Evolutionary conservation across 192 early-diverging fungal species (phyloP).

Genomic region (Dimargaris cristalligena): DNA sequence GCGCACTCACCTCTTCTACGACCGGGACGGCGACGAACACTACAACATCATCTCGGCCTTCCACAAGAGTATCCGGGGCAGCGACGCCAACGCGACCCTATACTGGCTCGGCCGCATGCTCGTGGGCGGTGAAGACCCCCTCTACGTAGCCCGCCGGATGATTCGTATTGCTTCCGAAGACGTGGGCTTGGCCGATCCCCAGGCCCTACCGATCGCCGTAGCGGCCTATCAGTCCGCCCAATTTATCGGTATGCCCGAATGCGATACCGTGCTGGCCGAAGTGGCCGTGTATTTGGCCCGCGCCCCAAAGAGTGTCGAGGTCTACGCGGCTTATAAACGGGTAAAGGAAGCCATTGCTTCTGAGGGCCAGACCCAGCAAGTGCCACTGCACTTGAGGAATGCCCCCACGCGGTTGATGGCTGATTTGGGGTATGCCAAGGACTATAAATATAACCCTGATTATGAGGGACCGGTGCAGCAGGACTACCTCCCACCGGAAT

Average conservation of each 20-base stretch:
- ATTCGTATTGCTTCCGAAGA: slow-evolving; percentile 76
- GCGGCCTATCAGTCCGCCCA: slow-evolving; percentile 70
- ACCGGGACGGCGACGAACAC: slow-evolving; percentile 72
- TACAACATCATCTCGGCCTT: slow-evolving; percentile 80
- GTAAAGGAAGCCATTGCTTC: slow-evolving; percentile 43
- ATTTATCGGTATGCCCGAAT: slow-evolving; percentile 84
- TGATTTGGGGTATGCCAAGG: slow-evolving; percentile 59
- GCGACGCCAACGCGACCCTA: slow-evolving; percentile 56
- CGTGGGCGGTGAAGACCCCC: slow-evolving; percentile 73
- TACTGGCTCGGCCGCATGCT: slow-evolving; percentile 90
- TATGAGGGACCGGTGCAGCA: slow-evolving; percentile 55
- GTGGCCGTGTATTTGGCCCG: slow-evolving; percentile 60
- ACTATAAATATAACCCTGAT: slow-evolving; percentile 74
- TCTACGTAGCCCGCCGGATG: slow-evolving; percentile 68
- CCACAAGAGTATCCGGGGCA: slow-evolving; percentile 79
- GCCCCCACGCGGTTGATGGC: slow-evolving; percentile 69
- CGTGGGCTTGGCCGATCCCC: slow-evolving; percentile 69
- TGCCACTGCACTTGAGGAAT: slow-evolving; percentile 71
- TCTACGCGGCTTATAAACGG: slow-evolving; percentile 55
- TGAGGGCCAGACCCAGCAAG: slow-evolving; percentile 51
- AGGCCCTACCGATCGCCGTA: slow-evolving; percentile 55
- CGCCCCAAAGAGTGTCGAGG: slow-evolving; percentile 65
- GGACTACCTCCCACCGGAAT: slow-evolving; percentile 55
- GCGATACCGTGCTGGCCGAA: slow-evolving; percentile 69
- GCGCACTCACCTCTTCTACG: slow-evolving; percentile 65